Conservation (phyloP, 208 protist species). For the Wallacemonas rigidus region DNA sequence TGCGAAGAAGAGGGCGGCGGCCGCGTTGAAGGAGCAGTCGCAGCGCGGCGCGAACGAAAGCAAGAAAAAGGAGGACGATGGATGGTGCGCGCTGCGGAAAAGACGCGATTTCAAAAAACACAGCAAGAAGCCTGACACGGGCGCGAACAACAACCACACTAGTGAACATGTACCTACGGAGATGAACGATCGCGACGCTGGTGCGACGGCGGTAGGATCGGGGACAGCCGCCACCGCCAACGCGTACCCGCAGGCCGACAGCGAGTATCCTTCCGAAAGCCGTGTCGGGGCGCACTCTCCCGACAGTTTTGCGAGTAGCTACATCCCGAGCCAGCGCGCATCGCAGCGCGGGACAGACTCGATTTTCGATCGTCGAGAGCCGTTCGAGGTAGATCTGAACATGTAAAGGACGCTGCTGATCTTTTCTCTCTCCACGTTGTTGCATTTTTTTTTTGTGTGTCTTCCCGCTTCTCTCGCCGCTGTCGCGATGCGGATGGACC, state of each 20-base stretch:
- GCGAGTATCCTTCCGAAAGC: background rate
- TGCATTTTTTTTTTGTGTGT: constrained; percentile 16
- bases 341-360: background rate
- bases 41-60: background rate
- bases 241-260: background rate
- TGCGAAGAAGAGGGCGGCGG: constrained; percentile 44
- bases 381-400: constrained; percentile 13
- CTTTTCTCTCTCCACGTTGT: background rate
- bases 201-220: background rate
- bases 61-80: constrained; percentile 13
- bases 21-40: constrained; percentile 23
- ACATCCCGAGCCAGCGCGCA: background rate
- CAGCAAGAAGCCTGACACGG: constrained; percentile 19
- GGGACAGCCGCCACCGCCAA: background rate
- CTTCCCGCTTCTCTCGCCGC: constrained; percentile 7
- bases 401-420: background rate
- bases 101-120: constrained; percentile 79
- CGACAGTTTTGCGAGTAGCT: background rate
- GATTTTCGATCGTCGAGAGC: constrained; percentile 9
- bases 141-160: background rate
- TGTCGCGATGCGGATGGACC: background rate
- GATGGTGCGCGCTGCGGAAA: constrained; percentile 39
- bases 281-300: background rate
- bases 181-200: background rate
- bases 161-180: background rate